Conservation (phyloP, 768 basidiomycete genomes). For the Mycena rebaudengoi region DNA sequence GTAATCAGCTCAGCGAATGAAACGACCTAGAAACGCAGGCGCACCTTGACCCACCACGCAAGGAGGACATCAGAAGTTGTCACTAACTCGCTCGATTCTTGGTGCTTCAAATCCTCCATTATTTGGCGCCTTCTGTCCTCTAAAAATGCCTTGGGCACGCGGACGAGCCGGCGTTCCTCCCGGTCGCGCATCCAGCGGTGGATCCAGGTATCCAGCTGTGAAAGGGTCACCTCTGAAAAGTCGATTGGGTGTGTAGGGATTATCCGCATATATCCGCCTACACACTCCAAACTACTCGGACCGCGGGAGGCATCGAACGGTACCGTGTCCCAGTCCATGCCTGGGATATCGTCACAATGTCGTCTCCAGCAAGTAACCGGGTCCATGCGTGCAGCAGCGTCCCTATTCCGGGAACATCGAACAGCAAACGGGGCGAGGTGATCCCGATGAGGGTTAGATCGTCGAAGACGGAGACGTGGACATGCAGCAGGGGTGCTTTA, state of each 20-base stretch:
- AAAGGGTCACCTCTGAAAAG: neutral
- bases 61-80: slow-evolving; percentile 9
- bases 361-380: neutral
- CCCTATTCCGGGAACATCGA: neutral
- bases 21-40: neutral
- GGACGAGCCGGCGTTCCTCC: neutral
- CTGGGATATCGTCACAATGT: slow-evolving; percentile 1
- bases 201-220: neutral
- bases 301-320: neutral
- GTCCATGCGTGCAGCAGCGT: slow-evolving; percentile 14
- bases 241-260: neutral
- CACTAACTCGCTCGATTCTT: slow-evolving; percentile 9
- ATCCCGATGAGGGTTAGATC: slow-evolving; percentile 18
- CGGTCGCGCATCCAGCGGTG: too few species aligned
- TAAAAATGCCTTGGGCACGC: slow-evolving; percentile 14
- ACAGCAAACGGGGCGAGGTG: neutral
- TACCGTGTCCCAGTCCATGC: slow-evolving; percentile 7
- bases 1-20: neutral
- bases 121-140: neutral
- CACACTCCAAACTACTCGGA: neutral
- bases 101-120: slow-evolving; percentile 2
- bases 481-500: slow-evolving; percentile 4
- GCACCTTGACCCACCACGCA: slow-evolving; percentile 20
- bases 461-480: slow-evolving; percentile 8
- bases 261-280: neutral